Evolutionary conservation across 495 filamentous ascomycete genomes (phyloP).

Genomic region (Penicillium dipodomyicola): DNA sequence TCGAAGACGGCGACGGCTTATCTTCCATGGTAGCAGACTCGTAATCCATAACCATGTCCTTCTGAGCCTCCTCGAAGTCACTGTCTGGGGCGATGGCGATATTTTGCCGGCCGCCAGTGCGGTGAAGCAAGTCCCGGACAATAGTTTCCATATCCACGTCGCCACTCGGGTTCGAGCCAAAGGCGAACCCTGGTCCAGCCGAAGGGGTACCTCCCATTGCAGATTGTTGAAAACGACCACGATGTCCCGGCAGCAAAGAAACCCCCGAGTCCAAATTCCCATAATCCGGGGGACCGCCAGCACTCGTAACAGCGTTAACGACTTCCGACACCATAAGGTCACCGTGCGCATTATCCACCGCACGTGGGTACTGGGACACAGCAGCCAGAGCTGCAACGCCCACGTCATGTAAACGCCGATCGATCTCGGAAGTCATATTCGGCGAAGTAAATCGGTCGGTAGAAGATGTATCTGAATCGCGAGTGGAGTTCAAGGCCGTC

Average conservation of each 20-base stretch:
- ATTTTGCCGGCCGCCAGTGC: conserved; percentile 14
- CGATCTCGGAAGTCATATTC: conserved; percentile 18
- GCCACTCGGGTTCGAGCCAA: conserved; percentile 8
- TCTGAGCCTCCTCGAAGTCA: conserved; percentile 18
- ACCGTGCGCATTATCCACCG: conserved; percentile 18
- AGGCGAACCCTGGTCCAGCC: conserved; percentile 15
- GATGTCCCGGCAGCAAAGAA: conserved; percentile 8
- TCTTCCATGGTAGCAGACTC: conserved; percentile 23
- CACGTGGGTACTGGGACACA: conserved; percentile 33
- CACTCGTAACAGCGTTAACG: conserved; percentile 31
- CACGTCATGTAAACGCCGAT: conserved; percentile 27
- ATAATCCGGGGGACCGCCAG: conserved; percentile 1
- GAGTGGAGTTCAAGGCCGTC: conserved; percentile 7
- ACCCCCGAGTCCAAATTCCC: conserved; percentile 9
- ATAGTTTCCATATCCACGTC: conserved; percentile 23
- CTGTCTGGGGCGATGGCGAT: conserved; percentile 26
- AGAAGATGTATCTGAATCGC: conserved; percentile 9
- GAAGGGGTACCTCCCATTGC: conserved; percentile 24
- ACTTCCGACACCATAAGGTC: conserved; percentile 27
- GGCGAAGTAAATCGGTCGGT: conserved; percentile 1
- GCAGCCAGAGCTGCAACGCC: conserved; percentile 37
- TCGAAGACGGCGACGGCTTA: conserved; percentile 14
- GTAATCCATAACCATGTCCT: conserved; percentile 33
- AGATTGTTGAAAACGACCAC: conserved; percentile 21
- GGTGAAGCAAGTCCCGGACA: conserved; percentile 25